Evolutionary conservation across 169 alveolate species (phyloP), one percentile per base, ranked within the genome.

Genomic region (Eimeria necatrix): DNA sequence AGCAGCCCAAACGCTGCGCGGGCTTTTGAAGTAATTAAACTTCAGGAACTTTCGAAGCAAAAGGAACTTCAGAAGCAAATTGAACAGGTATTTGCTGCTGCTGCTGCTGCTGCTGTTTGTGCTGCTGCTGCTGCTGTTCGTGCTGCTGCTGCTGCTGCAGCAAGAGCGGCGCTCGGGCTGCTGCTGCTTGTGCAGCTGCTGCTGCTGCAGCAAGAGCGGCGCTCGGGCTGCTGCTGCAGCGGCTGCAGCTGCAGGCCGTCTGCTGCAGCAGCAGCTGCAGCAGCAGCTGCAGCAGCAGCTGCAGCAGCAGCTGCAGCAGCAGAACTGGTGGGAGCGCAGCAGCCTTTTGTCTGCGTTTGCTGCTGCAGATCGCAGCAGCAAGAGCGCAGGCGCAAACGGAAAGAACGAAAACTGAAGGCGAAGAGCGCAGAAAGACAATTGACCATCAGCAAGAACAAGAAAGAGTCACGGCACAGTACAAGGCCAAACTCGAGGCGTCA

Each of bases 41-140:
- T 99, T 88, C 99, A 99, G 96, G 99, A 99, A 94, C 97, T 97
- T 94, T 98, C 99, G 26, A 97, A 97, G 94, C 99, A 98, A 94
- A 99, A 98, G 97, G 99, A 99, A 94, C 94, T 98, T 46, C 99
- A 98, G 93, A 97, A 96, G 68, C 98, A 98, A 83, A 97, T 97
- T 96, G 98, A 98, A 74, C 98, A 98, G 97, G 96, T 71, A 41
- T 4, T 41, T 14, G 49, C 22, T 9, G 74, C 78, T 32, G 22
- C 8, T 16, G 32, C 20, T 10, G 78, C 12, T 32, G 41, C 41
- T 32, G 41, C 41, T 32, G 41, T 32, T 2, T 2, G 41, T 32
- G 3, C 41, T 32, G 41, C 41, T 32, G 41, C 41, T 32, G 41
- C 41, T 32, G 41, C 41, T 32, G 41, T 32, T 2, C 41, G 41